These are phyloP conservation scores for Tinospora cordifolia DNA, from an alignment of 164 flowering plant genomes.

Conservation along the genomic window DNA sequence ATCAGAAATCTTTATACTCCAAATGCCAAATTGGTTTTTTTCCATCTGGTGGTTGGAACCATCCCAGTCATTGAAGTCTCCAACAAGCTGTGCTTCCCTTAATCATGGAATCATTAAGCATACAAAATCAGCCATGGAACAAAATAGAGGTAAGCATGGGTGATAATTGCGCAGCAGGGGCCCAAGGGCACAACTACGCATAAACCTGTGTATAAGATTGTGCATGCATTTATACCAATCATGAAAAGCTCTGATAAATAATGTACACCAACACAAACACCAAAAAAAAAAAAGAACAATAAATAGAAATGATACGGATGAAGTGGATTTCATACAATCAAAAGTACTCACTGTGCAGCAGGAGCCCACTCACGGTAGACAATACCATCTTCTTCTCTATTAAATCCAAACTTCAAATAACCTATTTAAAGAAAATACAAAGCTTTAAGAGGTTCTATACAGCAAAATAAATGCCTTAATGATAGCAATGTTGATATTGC, in stretches of 20 bases:
- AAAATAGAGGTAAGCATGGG: not conserved
- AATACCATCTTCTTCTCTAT: conserved; percentile 66
- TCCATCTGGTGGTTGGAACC: conserved; percentile 81
- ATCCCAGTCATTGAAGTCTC: conserved; percentile 96
- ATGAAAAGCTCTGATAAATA: not conserved
- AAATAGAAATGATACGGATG: not conserved
- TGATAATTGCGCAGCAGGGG: no score
- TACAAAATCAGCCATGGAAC: conserved; percentile 3
- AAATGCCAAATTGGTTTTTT: conserved; percentile 80
- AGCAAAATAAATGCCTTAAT: not conserved
- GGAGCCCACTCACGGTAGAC: conserved; percentile 98
- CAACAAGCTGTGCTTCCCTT: conserved; percentile 91
- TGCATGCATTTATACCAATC: no score
- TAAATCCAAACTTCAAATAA: conserved; percentile 81
- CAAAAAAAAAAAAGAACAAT: not conserved
- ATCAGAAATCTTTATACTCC: conserved; percentile 78
- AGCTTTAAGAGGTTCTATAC: not conserved
- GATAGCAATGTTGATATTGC: not conserved
- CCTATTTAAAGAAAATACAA: conserved; percentile 33
- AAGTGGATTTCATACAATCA: not conserved
- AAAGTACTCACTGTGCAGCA: conserved; percentile 75
- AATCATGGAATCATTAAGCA: conserved; percentile 5
- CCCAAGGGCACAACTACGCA: no score
- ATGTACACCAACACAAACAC: conserved; percentile 1
- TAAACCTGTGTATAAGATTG: no score